Percentiles rank a stretch among this genome's conserved stretches.
These are phyloP conservation scores for Podaxis rugospora DNA, from an alignment of 768 basidiomycete genomes.

Conservation along the genomic window DNA sequence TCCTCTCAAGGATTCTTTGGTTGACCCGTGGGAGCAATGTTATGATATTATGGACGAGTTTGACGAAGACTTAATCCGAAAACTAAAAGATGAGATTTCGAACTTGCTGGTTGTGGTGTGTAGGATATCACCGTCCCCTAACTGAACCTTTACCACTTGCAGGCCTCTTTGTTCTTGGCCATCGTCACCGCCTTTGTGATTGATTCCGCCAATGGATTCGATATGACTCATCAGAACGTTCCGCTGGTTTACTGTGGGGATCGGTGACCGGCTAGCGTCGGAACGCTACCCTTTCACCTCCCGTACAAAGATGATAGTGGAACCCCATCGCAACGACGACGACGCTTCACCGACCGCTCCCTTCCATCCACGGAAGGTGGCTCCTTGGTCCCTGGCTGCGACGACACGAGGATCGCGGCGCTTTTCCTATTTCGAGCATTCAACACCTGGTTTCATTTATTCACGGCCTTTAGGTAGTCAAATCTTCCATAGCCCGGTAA, in stretches of 20 bases:
- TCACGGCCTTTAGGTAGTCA: no score
- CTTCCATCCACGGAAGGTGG: no score
- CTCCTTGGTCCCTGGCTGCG: no score
- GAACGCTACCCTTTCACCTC: no score
- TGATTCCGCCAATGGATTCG: conserved; percentile 4
- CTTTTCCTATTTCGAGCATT: no score
- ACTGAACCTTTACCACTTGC: not conserved
- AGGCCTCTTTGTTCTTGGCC: conserved; percentile 9
- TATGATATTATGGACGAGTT: not conserved
- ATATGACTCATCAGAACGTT: not conserved
- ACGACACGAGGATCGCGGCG: no score
- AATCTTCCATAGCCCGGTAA: no score
- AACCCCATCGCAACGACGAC: no score
- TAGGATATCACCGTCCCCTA: not conserved
- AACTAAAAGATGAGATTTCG: conserved; percentile 4
- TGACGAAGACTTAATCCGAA: conserved; percentile 2
- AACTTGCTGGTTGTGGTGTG: conserved; percentile 8
- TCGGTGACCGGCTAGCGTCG: no score
- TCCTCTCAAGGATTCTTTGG: not conserved
- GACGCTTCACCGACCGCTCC: no score
- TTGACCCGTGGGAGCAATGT: conserved; percentile 7
- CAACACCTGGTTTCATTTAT: no score
- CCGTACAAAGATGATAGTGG: no score
- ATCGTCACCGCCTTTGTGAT: conserved; percentile 8
- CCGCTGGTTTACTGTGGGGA: not conserved